phyloP scores from a whole-genome alignment of 352 stramenopile genomes.

The Phytophthora podocarpi region DNA sequence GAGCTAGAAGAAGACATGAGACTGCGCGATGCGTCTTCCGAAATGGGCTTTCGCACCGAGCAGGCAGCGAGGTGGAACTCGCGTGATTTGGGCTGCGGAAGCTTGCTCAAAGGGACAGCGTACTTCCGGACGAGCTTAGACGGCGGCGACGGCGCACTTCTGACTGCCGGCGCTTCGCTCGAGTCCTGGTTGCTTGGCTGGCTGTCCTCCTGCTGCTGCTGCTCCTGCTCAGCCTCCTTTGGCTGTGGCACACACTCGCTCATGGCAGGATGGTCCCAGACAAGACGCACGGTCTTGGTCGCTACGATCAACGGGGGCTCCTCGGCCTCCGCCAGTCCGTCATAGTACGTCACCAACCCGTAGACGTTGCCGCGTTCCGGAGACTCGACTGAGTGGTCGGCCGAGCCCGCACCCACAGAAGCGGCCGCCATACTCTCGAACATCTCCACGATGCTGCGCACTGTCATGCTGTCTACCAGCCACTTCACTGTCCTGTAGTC shows the following conservation, averaged over 20 bases:
- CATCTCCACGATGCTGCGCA: constrained; percentile 41
- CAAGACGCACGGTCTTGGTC: constrained; percentile 21
- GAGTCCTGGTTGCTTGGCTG: constrained; percentile 26
- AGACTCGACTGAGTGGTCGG: constrained; percentile 11
- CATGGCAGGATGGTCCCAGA: not conserved
- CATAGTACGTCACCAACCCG: constrained; percentile 39
- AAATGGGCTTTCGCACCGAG: constrained; percentile 16
- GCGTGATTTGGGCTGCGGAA: constrained; percentile 38
- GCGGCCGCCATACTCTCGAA: constrained; percentile 38
- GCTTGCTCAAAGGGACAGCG: constrained; percentile 24
- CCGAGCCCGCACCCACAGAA: constrained; percentile 2
- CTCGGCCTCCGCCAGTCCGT: constrained; percentile 29
- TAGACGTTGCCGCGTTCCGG: constrained; percentile 24
- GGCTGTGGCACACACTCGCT: not conserved
- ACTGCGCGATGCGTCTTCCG: not conserved
- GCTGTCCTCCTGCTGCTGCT: constrained; percentile 1
- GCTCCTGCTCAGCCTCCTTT: constrained; percentile 6
- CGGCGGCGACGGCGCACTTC: not conserved
- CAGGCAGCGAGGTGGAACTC: constrained; percentile 23
- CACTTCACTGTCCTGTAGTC: too few species aligned
- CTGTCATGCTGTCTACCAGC: constrained; percentile 33
- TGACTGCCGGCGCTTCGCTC: constrained; percentile 3
- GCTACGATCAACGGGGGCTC: constrained; percentile 10
- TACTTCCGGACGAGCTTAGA: not conserved
- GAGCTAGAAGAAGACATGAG: constrained; percentile 9